A percentile compares a stretch with the other conserved stretches of the same genome.
Evolutionary conservation across 164 flowering plant species (phyloP).

Genomic region (Vitis riparia): DNA sequence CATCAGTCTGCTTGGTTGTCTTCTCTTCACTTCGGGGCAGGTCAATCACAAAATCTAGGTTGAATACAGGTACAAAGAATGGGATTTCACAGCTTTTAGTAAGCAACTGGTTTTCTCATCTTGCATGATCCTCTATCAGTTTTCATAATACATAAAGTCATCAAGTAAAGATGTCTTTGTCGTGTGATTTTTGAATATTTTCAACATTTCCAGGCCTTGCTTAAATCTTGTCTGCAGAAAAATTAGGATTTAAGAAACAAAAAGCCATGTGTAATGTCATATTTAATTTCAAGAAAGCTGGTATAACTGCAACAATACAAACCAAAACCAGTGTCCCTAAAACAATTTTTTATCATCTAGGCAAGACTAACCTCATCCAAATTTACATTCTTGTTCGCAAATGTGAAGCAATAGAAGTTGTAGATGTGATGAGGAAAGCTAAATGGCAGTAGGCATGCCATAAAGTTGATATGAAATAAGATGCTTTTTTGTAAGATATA

Average conservation of each 20-base stretch:
- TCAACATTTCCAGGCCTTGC: slow-evolving; percentile 79
- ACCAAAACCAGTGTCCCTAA: background rate
- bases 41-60: slow-evolving; percentile 21
- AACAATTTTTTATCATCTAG: no score
- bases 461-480: no score
- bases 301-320: background rate
- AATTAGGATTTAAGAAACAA: background rate
- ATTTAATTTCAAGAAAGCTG: background rate
- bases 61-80: slow-evolving; percentile 24
- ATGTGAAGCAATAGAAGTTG: no score
- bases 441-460: no score
- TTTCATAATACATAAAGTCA: slow-evolving; percentile 22
- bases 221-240: slow-evolving; percentile 51
- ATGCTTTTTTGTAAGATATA: no score
- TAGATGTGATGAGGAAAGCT: no score
- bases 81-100: slow-evolving; percentile 40
- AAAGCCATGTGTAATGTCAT: background rate
- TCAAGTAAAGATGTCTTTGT: slow-evolving; percentile 62
- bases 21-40: slow-evolving; percentile 20
- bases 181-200: slow-evolving; percentile 54
- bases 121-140: slow-evolving; percentile 46
- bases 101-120: slow-evolving; percentile 57
- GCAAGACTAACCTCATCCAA: no score
- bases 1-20: slow-evolving; percentile 8
- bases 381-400: no score